Conservation (phyloP, 768 basidiomycete species). For the Leccinum uliginosum region DNA sequence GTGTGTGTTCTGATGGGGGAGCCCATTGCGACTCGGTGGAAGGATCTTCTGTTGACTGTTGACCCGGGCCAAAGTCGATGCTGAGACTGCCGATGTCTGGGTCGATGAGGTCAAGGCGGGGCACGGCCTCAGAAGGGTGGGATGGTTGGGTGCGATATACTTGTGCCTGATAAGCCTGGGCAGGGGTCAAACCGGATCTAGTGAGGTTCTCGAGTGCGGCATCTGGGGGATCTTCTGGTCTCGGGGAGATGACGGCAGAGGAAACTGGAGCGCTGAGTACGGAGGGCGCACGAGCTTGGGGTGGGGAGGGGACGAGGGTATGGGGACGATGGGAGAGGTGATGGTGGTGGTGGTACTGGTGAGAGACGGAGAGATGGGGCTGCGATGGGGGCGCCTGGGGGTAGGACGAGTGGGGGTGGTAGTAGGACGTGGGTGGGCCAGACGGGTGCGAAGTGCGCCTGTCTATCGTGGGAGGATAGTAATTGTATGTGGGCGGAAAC, state of each 20-base stretch:
- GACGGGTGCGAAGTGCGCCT: conserved; percentile 45
- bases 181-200: conserved; percentile 60
- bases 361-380: conserved; percentile 8
- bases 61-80: conserved; percentile 45
- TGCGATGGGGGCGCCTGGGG: conserved; percentile 34
- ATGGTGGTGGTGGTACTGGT: conserved; percentile 5
- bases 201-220: conserved; percentile 40
- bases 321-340: conserved; percentile 22
- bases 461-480: conserved; percentile 40
- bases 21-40: conserved; percentile 62
- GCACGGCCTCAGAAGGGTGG: conserved; percentile 27
- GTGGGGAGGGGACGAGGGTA: conserved; percentile 37
- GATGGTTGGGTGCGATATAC: conserved; percentile 47
- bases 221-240: conserved; percentile 49
- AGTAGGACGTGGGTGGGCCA: conserved; percentile 29
- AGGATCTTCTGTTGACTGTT: conserved; percentile 35
- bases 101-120: conserved; percentile 45
- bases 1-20: conserved; percentile 34
- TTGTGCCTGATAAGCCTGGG: conserved; percentile 80
- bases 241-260: conserved; percentile 42
- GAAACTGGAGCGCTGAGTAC: conserved; percentile 40
- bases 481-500: conserved; percentile 37
- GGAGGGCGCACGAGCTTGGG: conserved; percentile 47
- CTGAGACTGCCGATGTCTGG: conserved; percentile 54
- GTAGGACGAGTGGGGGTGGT: conserved; percentile 26